phyloP scores from a whole-genome alignment of 2,329 filamentous ascomycete genomes.

The Pseudocercospora vitis region DNA sequence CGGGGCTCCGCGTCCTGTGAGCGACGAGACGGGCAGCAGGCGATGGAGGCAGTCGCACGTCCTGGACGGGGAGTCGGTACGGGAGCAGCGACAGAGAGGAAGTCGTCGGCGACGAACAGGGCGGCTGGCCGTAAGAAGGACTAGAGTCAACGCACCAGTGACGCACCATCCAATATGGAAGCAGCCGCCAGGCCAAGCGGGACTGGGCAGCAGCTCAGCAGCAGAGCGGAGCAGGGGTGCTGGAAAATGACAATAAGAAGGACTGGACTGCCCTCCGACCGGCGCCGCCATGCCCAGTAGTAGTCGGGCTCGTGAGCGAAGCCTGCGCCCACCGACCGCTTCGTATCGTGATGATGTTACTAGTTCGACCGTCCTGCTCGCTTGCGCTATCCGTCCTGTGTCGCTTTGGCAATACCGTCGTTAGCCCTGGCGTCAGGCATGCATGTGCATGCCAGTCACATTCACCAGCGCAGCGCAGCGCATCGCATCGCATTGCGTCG shows the following conservation, averaged over 20 bases:
- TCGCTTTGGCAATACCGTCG: not conserved
- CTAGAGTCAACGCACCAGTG: constrained; percentile 18
- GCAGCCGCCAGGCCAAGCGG: constrained; percentile 14
- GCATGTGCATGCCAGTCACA: constrained; percentile 13
- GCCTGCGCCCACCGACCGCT: constrained; percentile 1
- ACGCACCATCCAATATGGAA: constrained; percentile 23
- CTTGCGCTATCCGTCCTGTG: not conserved
- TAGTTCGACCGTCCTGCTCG: not conserved
- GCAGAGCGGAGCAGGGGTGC: constrained; percentile 13
- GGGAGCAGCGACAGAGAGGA: constrained; percentile 6
- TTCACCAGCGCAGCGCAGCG: constrained; percentile 1
- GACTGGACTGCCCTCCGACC: constrained; percentile 6
- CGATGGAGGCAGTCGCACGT: constrained; percentile 5
- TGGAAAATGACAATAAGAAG: too few species aligned
- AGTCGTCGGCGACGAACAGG: constrained; percentile 4
- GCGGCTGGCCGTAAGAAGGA: constrained; percentile 3
- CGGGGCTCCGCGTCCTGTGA: constrained; percentile 17
- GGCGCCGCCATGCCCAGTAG: constrained; percentile 14
- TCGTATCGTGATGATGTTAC: not conserved
- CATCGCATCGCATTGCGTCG: too few species aligned
- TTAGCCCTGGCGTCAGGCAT: constrained; percentile 10
- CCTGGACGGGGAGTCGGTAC: constrained; percentile 2
- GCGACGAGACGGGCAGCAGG: not conserved
- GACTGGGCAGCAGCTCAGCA: constrained; percentile 17
- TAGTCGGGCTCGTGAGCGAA: constrained; percentile 12